A percentile compares a stretch with the other conserved stretches of the same genome.
Conservation (phyloP, 306 rosid species). For the Citrullus mucosospermus region DNA sequence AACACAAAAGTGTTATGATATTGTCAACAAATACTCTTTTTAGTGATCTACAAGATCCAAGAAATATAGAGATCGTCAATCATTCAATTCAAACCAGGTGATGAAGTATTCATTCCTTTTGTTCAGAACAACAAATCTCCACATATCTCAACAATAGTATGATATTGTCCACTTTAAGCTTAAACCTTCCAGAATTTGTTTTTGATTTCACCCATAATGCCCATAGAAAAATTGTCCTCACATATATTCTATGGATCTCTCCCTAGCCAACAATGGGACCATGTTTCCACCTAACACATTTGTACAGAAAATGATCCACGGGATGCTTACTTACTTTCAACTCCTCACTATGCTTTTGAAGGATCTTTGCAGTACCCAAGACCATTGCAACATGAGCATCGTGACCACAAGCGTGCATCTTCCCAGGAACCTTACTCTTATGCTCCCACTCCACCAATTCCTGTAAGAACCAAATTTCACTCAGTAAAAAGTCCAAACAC, state of each 20-base stretch:
- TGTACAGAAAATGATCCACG: background rate
- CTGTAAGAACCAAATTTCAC: slow-evolving; percentile 14
- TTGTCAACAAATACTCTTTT: background rate
- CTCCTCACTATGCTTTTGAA: slow-evolving; percentile 58
- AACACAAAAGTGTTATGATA: background rate
- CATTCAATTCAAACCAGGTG: background rate
- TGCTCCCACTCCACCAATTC: slow-evolving; percentile 95
- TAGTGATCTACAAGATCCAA: background rate
- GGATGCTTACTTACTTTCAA: slow-evolving; percentile 42
- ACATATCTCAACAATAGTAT: background rate
- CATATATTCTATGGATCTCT: no score
- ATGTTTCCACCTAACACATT: background rate
- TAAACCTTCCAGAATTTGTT: no score
- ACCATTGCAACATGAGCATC: slow-evolving; percentile 91
- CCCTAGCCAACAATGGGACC: no score
- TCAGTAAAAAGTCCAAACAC: background rate
- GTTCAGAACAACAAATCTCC: background rate
- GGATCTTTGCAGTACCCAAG: slow-evolving; percentile 85
- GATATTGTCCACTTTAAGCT: background rate
- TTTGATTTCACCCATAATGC: background rate
- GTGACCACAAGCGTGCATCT: slow-evolving; percentile 97
- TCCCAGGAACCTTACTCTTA: slow-evolving; percentile 70
- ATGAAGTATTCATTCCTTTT: background rate
- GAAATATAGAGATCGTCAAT: background rate
- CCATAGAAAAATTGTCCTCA: background rate